phyloP scores from a whole-genome alignment of 129 eudicot species.

The Smallanthus sonchifolius region DNA sequence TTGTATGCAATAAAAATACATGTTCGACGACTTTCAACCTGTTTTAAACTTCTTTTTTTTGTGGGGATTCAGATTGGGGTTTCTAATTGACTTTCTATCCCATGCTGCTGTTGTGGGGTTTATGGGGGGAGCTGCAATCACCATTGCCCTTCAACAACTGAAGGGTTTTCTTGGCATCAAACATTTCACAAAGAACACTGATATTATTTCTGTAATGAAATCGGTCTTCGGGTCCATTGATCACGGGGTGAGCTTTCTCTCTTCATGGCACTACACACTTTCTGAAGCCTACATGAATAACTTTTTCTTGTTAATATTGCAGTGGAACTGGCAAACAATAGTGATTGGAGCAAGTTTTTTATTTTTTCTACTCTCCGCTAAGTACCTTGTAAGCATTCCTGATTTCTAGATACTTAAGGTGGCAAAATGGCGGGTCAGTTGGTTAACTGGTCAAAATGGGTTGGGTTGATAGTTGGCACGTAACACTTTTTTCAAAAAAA shows the following conservation, averaged over 20 bases:
- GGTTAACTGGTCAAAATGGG: neutral
- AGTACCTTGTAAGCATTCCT: constrained; percentile 56
- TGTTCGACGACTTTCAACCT: no score
- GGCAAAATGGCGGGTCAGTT: neutral
- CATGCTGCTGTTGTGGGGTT: constrained; percentile 93
- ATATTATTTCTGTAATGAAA: constrained; percentile 63
- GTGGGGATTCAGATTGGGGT: constrained; percentile 56
- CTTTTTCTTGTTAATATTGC: constrained; percentile 18
- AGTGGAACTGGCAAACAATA: constrained; percentile 99
- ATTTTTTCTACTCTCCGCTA: constrained; percentile 58
- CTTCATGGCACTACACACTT: neutral
- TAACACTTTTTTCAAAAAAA: neutral
- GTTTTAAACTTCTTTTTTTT: neutral
- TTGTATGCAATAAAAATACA: no score
- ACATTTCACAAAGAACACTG: constrained; percentile 70
- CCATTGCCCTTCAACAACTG: constrained; percentile 84
- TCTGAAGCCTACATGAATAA: constrained; percentile 3
- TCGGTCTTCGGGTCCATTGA: constrained; percentile 56
- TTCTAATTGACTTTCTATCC: constrained; percentile 69
- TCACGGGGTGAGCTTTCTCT: constrained; percentile 63
- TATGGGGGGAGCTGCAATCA: constrained; percentile 89
- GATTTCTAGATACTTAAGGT: neutral
- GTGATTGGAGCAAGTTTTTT: constrained; percentile 70
- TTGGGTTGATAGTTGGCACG: neutral
- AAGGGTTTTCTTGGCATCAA: constrained; percentile 83